A percentile compares a stretch with the other conserved stretches of the same genome.
These are phyloP conservation scores for Saccharomycopsis schoenii DNA, from an alignment of 805 yeast genomes.

Conservation along the genomic window DNA sequence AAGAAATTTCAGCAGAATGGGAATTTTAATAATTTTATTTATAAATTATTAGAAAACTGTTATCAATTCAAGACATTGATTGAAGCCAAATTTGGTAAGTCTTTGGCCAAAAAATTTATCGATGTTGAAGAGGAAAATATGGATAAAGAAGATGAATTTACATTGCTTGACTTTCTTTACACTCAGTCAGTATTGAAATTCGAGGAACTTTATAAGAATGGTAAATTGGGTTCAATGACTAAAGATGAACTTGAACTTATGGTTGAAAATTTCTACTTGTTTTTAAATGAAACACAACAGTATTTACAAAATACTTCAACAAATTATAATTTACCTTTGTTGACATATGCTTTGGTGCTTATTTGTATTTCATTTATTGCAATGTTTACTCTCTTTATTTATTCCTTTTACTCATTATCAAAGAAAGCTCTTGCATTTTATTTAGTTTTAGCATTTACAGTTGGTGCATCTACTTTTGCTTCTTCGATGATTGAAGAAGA, in stretches of 20 bases:
- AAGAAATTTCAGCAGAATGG: slow-evolving; percentile 46
- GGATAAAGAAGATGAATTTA: slow-evolving; percentile 9
- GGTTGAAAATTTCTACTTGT: slow-evolving; percentile 23
- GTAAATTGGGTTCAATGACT: background rate
- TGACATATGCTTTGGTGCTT: slow-evolving; percentile 26
- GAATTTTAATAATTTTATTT: background rate
- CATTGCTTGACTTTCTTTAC: slow-evolving; percentile 18
- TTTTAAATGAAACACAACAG: slow-evolving; percentile 40
- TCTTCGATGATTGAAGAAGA: slow-evolving; percentile 93
- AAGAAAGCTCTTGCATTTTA: slow-evolving; percentile 18
- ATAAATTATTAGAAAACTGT: slow-evolving; percentile 43
- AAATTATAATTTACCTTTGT: slow-evolving; percentile 51
- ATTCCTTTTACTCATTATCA: slow-evolving; percentile 1
- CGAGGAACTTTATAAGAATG: background rate
- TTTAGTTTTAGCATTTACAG: slow-evolving; percentile 24
- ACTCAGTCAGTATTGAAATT: slow-evolving; percentile 10
- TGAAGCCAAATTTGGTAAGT: slow-evolving; percentile 30
- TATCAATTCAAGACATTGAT: slow-evolving; percentile 42
- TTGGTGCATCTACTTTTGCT: slow-evolving; percentile 60
- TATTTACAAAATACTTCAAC: slow-evolving; percentile 53
- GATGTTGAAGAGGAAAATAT: background rate
- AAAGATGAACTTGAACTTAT: slow-evolving; percentile 1
- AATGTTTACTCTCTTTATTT: background rate
- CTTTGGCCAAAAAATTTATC: slow-evolving; percentile 17
- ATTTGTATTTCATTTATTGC: slow-evolving; percentile 1